Evolutionary conservation across 371 early-diverging fungal species (phyloP).

Genomic region (Batkoa obscura): DNA sequence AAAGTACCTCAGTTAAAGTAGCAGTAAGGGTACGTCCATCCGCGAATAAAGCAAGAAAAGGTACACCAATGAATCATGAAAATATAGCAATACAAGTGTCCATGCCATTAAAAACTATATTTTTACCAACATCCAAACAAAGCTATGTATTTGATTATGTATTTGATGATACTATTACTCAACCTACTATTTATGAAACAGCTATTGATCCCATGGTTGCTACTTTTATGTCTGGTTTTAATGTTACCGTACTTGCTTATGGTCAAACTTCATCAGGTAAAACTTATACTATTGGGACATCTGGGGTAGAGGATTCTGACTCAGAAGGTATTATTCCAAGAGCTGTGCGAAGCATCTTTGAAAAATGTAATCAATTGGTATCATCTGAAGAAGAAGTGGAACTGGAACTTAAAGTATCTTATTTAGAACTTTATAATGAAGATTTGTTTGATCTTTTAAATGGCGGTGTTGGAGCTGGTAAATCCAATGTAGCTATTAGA

Average conservation of each 20-base stretch:
- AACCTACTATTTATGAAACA: background rate
- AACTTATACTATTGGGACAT: conserved; percentile 97
- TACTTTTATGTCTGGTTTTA: background rate
- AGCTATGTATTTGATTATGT: background rate
- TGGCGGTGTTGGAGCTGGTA: background rate
- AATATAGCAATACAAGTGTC: too few relatives aligned
- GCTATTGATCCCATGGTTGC: background rate
- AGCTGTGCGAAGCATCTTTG: background rate
- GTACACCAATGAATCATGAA: too few relatives aligned
- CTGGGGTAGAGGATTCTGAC: conserved; percentile 3
- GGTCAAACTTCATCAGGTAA: conserved; percentile 92
- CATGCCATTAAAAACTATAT: too few relatives aligned
- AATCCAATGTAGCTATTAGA: conserved; percentile 26
- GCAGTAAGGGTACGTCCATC: too few relatives aligned
- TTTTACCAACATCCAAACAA: too few relatives aligned
- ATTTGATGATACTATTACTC: background rate
- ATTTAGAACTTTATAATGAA: conserved; percentile 96
- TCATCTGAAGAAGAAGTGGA: conserved; percentile 12
- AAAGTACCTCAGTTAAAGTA: too few relatives aligned
- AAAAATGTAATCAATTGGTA: background rate
- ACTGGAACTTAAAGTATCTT: conserved; percentile 29
- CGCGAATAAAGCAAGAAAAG: too few relatives aligned
- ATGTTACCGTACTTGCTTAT: conserved; percentile 2
- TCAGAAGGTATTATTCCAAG: conserved; percentile 2
- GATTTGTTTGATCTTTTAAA: conserved; percentile 67